Percentiles rank a stretch among this genome's conserved stretches.
phyloP scores from a whole-genome alignment of 2,329 filamentous ascomycete genomes.

The Pseudomassariella vexata region DNA sequence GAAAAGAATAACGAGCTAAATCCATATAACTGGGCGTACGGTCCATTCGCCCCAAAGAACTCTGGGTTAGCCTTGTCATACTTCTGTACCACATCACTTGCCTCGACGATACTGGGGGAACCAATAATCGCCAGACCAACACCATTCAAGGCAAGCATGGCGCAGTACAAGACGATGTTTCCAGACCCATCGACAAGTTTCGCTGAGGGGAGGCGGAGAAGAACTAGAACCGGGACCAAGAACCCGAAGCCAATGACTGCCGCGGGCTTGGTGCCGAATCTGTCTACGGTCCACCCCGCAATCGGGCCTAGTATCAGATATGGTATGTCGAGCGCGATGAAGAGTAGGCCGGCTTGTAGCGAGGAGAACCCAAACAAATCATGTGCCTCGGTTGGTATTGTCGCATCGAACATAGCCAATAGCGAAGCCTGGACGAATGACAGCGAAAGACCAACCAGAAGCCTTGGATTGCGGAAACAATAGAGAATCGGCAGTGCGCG shows the following conservation, averaged over 20 bases:
- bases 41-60: slow-evolving; percentile 49
- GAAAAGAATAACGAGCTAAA: slow-evolving; percentile 60
- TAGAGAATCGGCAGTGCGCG: slow-evolving; percentile 41
- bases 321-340: slow-evolving; percentile 29
- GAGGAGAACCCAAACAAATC: slow-evolving; percentile 29
- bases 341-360: slow-evolving; percentile 28
- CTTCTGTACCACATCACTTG: slow-evolving; percentile 46
- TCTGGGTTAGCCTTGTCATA: slow-evolving; percentile 50
- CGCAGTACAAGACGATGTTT: slow-evolving; percentile 18
- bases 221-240: slow-evolving; percentile 51
- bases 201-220: slow-evolving; percentile 51
- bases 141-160: slow-evolving; percentile 35
- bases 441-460: slow-evolving; percentile 31
- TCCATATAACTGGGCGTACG: slow-evolving; percentile 61
- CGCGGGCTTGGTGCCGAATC: slow-evolving; percentile 26
- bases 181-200: slow-evolving; percentile 20
- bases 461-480: slow-evolving; percentile 30
- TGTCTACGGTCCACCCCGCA: slow-evolving; percentile 29
- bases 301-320: slow-evolving; percentile 27
- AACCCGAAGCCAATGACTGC: slow-evolving; percentile 40
- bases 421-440: slow-evolving; percentile 36
- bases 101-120: slow-evolving; percentile 50
- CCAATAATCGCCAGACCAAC: slow-evolving; percentile 47
- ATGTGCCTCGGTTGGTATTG: slow-evolving; percentile 29
- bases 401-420: slow-evolving; percentile 31